Base-by-base conservation (phyloP, 352 stramenopile species). In the Globisporangium radiosum region DNA sequence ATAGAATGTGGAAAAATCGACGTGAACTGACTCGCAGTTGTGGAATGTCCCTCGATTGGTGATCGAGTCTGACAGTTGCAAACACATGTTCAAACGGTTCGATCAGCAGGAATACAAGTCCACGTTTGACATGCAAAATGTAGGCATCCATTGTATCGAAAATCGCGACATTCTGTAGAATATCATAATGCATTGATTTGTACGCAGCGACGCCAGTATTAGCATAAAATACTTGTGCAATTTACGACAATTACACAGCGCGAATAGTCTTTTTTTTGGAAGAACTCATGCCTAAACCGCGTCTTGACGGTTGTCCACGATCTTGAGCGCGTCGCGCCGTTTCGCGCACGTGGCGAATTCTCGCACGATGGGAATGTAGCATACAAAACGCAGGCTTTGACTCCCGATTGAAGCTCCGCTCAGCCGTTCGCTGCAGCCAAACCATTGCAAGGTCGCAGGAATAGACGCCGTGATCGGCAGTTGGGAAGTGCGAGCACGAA, bases 381-480 rank as follows among this genome's bases (percentile, higher is more conserved):
- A 48, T 48, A 48, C 10, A 17, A 48, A 48, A 5, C 14, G 3
- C 43, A 48, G 14, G 43, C 14, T 7, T 7, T 7, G 43, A 48
- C 5, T 17, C 14, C 14, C 14, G 9, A 7, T 48, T 48, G 43
- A 48, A 48, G 43, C 11, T 13, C 11, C 11, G 11, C 40, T 0
- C 11, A 7, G 40, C 25, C 25, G 25, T 25, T 25, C 25, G 25
- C 25, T 25, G 25, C 25, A 25, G 25, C 25, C 25, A 2, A 25
- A 44, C 7, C 7, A 44, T 7, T 44, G 40, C 7, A 44, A 7
- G 7, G 40, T 13, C 43, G 14, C 43, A 17, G 43, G 14, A 48
- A 48, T 48, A 48, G 43, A 48, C 13, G 9, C 5, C 43, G 14
- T 48, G 67, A 70, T 74, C 59, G 75, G 75, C 75, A 79, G 75